Conservation (phyloP, 805 yeast genomes). For the Debaryomyces castellii region DNA sequence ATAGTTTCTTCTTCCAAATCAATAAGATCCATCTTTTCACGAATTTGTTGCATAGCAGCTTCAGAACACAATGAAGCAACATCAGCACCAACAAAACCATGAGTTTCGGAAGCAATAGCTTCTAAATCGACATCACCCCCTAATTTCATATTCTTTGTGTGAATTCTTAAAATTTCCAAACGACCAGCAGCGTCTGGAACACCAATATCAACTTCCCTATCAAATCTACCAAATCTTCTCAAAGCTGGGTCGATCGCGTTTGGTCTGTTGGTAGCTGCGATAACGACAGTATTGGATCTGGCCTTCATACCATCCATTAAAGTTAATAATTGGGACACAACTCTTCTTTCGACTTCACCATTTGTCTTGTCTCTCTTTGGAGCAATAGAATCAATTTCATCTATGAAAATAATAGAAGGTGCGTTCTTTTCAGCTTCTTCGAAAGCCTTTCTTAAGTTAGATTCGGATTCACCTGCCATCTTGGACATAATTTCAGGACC, state of each 20-base stretch:
- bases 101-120: slow-evolving; percentile 94
- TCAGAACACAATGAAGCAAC: slow-evolving; percentile 98
- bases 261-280: slow-evolving; percentile 94
- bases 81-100: slow-evolving; percentile 99
- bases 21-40: slow-evolving; percentile 98
- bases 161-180: slow-evolving; percentile 93
- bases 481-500: slow-evolving; percentile 99
- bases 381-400: slow-evolving; percentile 98
- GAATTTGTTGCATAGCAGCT: slow-evolving; percentile 99
- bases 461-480: slow-evolving; percentile 99
- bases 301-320: slow-evolving; percentile 99
- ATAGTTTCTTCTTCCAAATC: slow-evolving; percentile 95
- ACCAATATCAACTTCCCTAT: slow-evolving; percentile 84
- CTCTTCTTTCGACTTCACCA: slow-evolving; percentile 99
- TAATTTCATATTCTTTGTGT: slow-evolving; percentile 97
- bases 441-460: slow-evolving; percentile 94
- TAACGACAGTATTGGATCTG: slow-evolving; percentile 96
- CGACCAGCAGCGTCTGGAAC: slow-evolving; percentile 99
- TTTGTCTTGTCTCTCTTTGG: slow-evolving; percentile 99
- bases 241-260: slow-evolving; percentile 84
- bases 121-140: slow-evolving; percentile 94
- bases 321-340: slow-evolving; percentile 94
- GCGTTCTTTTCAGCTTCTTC: slow-evolving; percentile 99
- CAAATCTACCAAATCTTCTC: slow-evolving; percentile 84
- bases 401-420: slow-evolving; percentile 95